A percentile compares a stretch with the other conserved stretches of the same genome.
Conservation (phyloP, 192 early-diverging fungal species). For the Coemansia sp. region DNA sequence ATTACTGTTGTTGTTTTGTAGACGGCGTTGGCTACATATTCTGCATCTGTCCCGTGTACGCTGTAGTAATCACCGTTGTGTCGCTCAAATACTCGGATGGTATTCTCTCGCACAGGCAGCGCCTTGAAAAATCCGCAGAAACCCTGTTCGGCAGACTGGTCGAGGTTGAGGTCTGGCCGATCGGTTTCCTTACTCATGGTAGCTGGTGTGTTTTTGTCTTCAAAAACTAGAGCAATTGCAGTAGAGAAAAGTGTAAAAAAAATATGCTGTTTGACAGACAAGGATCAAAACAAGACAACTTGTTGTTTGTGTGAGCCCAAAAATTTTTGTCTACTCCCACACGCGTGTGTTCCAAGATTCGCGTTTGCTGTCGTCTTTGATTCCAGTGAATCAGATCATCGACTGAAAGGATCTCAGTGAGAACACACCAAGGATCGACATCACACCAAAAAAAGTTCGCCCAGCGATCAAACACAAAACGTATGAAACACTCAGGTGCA, state of each 20-base stretch:
- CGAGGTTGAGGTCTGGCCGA: conserved; percentile 36
- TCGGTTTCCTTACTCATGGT: conserved; percentile 33
- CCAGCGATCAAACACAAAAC: background rate
- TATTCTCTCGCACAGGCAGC: conserved; percentile 33
- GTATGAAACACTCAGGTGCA: too few relatives aligned
- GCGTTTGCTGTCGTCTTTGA: background rate
- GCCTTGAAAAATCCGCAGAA: conserved; percentile 38
- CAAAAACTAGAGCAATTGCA: background rate
- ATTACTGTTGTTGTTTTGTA: conserved; percentile 92
- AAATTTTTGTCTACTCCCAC: background rate
- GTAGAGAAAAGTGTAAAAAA: background rate
- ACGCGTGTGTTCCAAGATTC: background rate
- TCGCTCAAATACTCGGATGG: conserved; percentile 54
- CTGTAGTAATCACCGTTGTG: conserved; percentile 75
- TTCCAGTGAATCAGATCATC: background rate
- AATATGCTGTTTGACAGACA: background rate
- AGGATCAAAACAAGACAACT: background rate
- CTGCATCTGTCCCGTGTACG: conserved; percentile 85
- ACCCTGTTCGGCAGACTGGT: conserved; percentile 43
- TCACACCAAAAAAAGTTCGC: background rate
- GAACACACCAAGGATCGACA: background rate
- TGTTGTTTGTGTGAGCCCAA: background rate
- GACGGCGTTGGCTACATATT: conserved; percentile 79
- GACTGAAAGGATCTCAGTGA: background rate
- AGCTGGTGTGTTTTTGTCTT: background rate